Evolutionary conservation across 164 flowering plant genomes (phyloP).

Genomic region (Chimonanthus praecox): DNA sequence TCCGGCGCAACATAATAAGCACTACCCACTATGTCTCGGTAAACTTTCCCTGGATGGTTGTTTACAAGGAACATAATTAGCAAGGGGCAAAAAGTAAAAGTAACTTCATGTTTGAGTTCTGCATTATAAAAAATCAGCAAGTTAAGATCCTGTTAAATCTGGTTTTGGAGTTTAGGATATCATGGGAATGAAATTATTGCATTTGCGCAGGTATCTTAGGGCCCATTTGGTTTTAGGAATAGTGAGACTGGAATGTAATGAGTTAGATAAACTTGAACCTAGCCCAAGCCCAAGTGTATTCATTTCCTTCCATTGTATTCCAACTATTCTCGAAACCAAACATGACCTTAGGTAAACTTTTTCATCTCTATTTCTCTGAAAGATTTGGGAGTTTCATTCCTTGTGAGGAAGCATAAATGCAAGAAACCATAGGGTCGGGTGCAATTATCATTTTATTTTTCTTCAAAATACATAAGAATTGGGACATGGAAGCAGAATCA

Average conservation of each 20-base stretch:
- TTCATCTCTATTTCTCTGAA: too few relatives aligned
- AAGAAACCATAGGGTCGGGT: neutral
- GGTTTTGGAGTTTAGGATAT: neutral
- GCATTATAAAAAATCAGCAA: neutral
- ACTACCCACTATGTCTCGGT: conserved; percentile 73
- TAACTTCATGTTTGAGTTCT: neutral
- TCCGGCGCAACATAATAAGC: conserved; percentile 91
- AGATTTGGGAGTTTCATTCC: too few relatives aligned
- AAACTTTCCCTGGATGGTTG: conserved; percentile 44
- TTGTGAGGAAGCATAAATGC: too few relatives aligned
- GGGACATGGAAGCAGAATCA: neutral
- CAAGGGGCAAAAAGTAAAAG: neutral
- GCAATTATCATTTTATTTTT: neutral
- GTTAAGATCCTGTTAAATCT: neutral
- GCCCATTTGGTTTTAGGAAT: too few relatives aligned
- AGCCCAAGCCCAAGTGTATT: too few relatives aligned
- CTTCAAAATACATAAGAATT: neutral
- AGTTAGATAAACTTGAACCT: too few relatives aligned
- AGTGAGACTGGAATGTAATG: too few relatives aligned
- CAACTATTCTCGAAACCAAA: too few relatives aligned
- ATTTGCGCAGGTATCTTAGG: neutral
- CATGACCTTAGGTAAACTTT: too few relatives aligned
- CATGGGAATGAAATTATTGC: neutral
- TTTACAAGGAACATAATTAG: neutral
- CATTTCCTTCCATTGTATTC: too few relatives aligned